Conservation (phyloP, 192 early-diverging fungal genomes). For the Spizellomyces sp. region DNA sequence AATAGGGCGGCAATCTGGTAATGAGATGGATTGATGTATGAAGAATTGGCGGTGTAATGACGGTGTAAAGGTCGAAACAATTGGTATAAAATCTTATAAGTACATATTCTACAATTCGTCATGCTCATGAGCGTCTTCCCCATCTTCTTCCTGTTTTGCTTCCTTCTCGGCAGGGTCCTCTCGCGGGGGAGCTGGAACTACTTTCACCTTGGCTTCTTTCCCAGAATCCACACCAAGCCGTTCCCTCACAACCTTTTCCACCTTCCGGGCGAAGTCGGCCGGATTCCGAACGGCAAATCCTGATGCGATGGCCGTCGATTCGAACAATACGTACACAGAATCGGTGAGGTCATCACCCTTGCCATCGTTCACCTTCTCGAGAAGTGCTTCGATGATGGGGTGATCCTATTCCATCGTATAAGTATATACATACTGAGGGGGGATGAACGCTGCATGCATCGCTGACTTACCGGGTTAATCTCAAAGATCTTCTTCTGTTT, state of each 20-base stretch:
- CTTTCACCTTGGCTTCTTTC: slow-evolving; percentile 35
- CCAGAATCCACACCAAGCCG: slow-evolving; percentile 36
- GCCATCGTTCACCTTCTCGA: slow-evolving; percentile 36
- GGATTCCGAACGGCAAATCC: slow-evolving; percentile 40
- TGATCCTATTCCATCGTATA: slow-evolving; percentile 29
- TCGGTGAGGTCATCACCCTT: slow-evolving; percentile 32
- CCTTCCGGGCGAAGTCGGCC: slow-evolving; percentile 35
- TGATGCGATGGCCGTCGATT: slow-evolving; percentile 41
- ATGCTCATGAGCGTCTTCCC: background rate
- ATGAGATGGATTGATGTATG: too few relatives aligned
- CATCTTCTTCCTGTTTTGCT: background rate
- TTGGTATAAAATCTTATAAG: background rate
- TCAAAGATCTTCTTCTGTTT: slow-evolving; percentile 45
- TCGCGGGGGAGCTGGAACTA: slow-evolving; percentile 31
- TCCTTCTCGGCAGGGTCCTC: too few relatives aligned
- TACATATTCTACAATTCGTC: slow-evolving; percentile 2
- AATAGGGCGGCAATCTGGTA: too few relatives aligned
- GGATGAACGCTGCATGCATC: background rate
- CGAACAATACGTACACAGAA: slow-evolving; percentile 41
- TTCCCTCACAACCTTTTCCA: slow-evolving; percentile 43
- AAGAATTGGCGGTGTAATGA: too few relatives aligned
- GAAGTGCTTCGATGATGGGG: slow-evolving; percentile 44
- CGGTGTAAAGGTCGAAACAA: background rate
- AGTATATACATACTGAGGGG: background rate
- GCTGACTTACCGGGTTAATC: slow-evolving; percentile 47